Conservation (phyloP, 179 eudicot genomes). For the Beta corolliflora region DNA sequence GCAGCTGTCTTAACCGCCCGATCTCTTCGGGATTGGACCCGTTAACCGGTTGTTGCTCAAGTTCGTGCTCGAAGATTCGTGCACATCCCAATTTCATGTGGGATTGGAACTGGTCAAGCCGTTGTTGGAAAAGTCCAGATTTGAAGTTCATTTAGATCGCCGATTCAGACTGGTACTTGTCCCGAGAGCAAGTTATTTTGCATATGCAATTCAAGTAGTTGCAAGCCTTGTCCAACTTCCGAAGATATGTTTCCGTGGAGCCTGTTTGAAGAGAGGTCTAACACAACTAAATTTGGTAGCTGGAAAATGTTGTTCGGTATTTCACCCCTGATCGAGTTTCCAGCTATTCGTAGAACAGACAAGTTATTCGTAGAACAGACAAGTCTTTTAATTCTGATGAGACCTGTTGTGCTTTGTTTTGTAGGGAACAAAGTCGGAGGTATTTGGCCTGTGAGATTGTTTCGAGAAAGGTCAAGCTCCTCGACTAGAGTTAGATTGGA, state of each 20-base stretch:
- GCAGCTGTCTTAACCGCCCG: constrained; percentile 19
- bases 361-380: too few relatives aligned
- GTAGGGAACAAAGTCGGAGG: constrained; percentile 26
- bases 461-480: constrained; percentile 30
- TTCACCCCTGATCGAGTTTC: constrained; percentile 26
- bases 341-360: constrained; percentile 16
- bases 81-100: constrained; percentile 24
- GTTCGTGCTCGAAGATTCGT: constrained; percentile 6
- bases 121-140: constrained; percentile 33
- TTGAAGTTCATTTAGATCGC: constrained; percentile 1
- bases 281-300: constrained; percentile 14
- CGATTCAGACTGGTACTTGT: constrained; percentile 12
- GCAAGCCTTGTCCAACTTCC: constrained; percentile 12
- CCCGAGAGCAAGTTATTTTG: constrained; percentile 25
- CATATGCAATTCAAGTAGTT: constrained; percentile 8
- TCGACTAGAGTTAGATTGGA: constrained; percentile 29
- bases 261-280: constrained; percentile 33
- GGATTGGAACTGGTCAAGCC: constrained; percentile 11
- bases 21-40: constrained; percentile 20
- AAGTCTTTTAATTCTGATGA: constrained; percentile 17
- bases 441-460: constrained; percentile 27
- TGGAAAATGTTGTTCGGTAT: constrained; percentile 14
- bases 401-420: constrained; percentile 12
- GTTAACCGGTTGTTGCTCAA: constrained; percentile 14
- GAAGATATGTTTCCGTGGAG: constrained; percentile 22